Conservation (phyloP, 805 yeast species). For the Starmerella floris region DNA sequence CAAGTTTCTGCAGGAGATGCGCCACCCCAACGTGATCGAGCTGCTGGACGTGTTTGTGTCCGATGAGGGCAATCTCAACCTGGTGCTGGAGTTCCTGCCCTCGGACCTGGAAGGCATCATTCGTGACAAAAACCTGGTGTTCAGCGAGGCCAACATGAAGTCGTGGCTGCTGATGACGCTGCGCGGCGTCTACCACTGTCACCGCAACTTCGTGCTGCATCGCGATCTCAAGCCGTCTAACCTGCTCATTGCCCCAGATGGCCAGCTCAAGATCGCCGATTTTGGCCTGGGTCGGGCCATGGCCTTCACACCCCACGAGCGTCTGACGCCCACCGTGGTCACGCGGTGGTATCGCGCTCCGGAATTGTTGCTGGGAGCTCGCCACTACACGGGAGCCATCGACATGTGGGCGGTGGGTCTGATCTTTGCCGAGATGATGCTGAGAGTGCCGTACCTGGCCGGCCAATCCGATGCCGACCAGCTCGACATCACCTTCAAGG, state of each 20-base stretch:
- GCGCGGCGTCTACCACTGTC: constrained; percentile 92
- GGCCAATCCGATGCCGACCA: constrained; percentile 87
- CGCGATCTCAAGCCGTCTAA: constrained; percentile 91
- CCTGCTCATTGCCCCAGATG: constrained; percentile 71
- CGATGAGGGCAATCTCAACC: constrained; percentile 44
- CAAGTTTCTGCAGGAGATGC: constrained; percentile 69
- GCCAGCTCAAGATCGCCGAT: constrained; percentile 88
- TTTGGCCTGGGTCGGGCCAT: constrained; percentile 86
- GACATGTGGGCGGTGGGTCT: constrained; percentile 96
- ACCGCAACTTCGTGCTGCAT: constrained; percentile 77
- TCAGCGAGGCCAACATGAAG: constrained; percentile 76
- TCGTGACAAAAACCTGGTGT: constrained; percentile 61
- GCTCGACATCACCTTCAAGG: constrained; percentile 82
- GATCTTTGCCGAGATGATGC: constrained; percentile 90
- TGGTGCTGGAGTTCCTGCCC: constrained; percentile 88
- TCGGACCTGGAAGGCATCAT: constrained; percentile 83
- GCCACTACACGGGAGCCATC: constrained; percentile 76
- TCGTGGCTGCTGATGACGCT: constrained; percentile 90
- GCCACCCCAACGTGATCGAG: constrained; percentile 78
- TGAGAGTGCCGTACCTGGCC: constrained; percentile 87
- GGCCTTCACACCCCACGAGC: constrained; percentile 47
- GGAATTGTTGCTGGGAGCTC: constrained; percentile 75
- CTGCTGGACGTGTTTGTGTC: constrained; percentile 74
- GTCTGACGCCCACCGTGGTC: constrained; percentile 83
- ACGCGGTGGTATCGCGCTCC: constrained; percentile 98